Evolutionary conservation across 352 stramenopile genomes (phyloP), one percentile per base, ranked within the genome.

Genomic region (Globisporangium orthogonon): DNA sequence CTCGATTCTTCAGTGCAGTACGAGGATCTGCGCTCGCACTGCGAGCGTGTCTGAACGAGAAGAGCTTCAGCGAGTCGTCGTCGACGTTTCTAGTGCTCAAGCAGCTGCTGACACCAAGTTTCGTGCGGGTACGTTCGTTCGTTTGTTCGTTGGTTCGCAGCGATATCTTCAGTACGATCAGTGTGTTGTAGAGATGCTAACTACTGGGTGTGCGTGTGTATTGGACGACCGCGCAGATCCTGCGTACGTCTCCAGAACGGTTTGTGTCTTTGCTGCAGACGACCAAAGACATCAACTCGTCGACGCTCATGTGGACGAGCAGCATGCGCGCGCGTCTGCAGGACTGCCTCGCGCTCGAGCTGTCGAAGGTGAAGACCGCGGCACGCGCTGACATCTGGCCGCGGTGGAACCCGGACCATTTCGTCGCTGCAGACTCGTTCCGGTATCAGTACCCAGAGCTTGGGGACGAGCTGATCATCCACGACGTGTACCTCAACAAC

Each of bases 341-440:
- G 11, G 68, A 76, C 18, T 89, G 77, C 18, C 56, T 93, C 18
- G 52, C 62, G 10, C 61, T 61, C 10, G 80, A 93, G 58, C 63
- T 91, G 14, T 44, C 62, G 1, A 92, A 92, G 54, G 77, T 93
- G n/a, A 78, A 84, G 59, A 72, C 68, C 4, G 78, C 78, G 9
- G 76, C 75, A 5, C 60, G 55, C 13, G 60, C 76, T 0, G 72
- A 78, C 41, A 67, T 66, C 0, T 94, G 83, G 83, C 85, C 85
- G 17, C 77, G 74, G 13, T 94, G 85, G 85, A 65, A 93, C 35
- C 81, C 79, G 0, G 80, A 94, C 30, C 83, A 94, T 50, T 92
- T 94, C 60, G 62, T 94, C n/a, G 85, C 85, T 3, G 82, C 81
- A 6, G 85, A 92, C 59, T 93, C 85, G 40, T 94, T 91, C 61